Evolutionary conservation across 805 yeast species (phyloP).

Genomic region (Pichia scutulata): DNA sequence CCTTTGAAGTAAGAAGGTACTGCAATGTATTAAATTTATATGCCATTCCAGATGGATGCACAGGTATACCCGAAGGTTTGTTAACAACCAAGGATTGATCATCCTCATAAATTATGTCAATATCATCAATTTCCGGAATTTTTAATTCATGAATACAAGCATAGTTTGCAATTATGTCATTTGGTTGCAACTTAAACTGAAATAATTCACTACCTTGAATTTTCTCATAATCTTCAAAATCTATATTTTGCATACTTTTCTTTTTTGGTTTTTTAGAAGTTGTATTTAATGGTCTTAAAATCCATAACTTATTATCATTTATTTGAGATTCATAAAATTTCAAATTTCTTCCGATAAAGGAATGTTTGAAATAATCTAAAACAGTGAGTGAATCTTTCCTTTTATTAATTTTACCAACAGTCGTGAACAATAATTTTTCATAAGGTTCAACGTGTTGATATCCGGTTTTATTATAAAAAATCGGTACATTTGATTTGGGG

Average conservation of each 20-base stretch:
- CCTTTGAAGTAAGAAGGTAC: slow-evolving; percentile 32
- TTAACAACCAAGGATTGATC: slow-evolving; percentile 35
- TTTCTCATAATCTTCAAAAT: not conserved
- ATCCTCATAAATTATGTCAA: slow-evolving; percentile 30
- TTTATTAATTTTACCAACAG: slow-evolving; percentile 2
- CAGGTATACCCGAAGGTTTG: slow-evolving; percentile 48
- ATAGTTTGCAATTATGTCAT: slow-evolving; percentile 23
- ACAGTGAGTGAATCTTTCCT: slow-evolving; percentile 7
- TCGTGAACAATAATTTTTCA: not conserved
- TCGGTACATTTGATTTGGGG: slow-evolving; percentile 4
- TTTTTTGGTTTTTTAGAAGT: not conserved
- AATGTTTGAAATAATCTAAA: slow-evolving; percentile 11
- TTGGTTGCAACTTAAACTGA: slow-evolving; percentile 10
- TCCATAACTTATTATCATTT: slow-evolving; percentile 9
- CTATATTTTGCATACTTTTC: not conserved
- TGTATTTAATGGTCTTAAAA: slow-evolving; percentile 6
- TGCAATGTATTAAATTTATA: slow-evolving; percentile 36
- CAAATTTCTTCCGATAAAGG: slow-evolving; percentile 14
- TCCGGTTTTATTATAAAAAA: slow-evolving; percentile 1
- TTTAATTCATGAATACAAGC: slow-evolving; percentile 42
- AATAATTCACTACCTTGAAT: slow-evolving; percentile 10
- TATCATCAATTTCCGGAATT: slow-evolving; percentile 19
- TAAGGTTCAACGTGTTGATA: slow-evolving; percentile 6
- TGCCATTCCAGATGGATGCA: slow-evolving; percentile 41
- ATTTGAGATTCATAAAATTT: slow-evolving; percentile 10